Evolutionary conservation across 345 rosid genomes (phyloP).

Genomic region (Populus alba): DNA sequence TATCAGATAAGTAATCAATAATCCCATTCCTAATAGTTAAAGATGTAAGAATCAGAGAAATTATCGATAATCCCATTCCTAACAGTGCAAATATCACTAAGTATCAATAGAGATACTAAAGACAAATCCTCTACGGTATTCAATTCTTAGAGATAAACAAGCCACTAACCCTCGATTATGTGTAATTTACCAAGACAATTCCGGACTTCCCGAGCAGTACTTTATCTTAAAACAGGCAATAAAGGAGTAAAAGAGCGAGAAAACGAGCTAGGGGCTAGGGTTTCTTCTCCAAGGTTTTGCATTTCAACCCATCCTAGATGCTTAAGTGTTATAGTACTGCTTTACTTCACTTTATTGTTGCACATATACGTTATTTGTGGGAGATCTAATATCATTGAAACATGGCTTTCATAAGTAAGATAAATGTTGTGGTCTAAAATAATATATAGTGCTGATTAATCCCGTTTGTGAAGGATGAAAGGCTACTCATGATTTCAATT

Average conservation of each 20-base stretch:
- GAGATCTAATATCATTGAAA: slow-evolving; percentile 12
- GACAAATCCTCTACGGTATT: slow-evolving; percentile 1
- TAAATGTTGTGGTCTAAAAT: slow-evolving; percentile 12
- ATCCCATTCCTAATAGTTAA: too few species aligned
- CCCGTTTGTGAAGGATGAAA: slow-evolving; percentile 9
- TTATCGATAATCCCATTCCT: neutral
- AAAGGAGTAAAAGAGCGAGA: neutral
- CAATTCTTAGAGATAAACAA: slow-evolving; percentile 11
- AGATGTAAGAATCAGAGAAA: too few species aligned
- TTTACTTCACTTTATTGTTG: slow-evolving; percentile 4
- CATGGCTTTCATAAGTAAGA: slow-evolving; percentile 26
- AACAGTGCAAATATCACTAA: neutral
- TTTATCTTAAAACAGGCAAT: neutral
- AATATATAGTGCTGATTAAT: neutral
- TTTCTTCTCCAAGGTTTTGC: neutral
- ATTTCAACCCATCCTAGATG: neutral
- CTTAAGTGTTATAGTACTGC: neutral
- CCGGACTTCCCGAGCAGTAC: neutral
- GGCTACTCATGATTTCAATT: slow-evolving; percentile 2
- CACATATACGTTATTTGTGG: slow-evolving; percentile 9
- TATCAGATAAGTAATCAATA: neutral
- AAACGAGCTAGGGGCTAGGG: neutral
- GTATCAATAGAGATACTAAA: neutral
- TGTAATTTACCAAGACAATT: neutral
- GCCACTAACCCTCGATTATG: slow-evolving; percentile 10